Conservation (phyloP, 192 early-diverging fungal species). For the Coemansia sp. region DNA sequence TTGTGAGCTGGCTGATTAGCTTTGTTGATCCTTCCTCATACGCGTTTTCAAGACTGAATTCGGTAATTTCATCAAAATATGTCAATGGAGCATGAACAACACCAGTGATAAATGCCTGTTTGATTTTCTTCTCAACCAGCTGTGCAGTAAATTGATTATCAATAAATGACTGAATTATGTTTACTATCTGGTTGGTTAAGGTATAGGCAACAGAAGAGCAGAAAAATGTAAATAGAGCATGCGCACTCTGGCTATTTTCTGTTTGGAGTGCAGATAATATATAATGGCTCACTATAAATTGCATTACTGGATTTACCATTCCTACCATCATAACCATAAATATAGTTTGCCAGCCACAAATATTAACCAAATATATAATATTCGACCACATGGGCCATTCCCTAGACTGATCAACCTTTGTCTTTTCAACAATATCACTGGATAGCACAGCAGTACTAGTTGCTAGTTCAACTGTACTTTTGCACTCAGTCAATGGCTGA, state of each 20-base stretch:
- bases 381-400: neutral
- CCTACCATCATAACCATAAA: neutral
- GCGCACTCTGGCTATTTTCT: neutral
- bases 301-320: neutral
- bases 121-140: neutral
- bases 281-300: neutral
- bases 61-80: neutral
- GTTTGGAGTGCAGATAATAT: neutral
- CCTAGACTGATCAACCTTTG: neutral
- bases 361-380: neutral
- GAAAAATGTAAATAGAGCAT: neutral
- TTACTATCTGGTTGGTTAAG: neutral
- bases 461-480: neutral
- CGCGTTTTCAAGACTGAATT: neutral
- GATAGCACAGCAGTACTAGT: neutral
- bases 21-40: neutral
- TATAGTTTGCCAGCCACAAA: neutral
- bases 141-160: neutral
- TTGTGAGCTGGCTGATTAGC: neutral
- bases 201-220: neutral
- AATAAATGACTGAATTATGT: neutral
- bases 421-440: neutral
- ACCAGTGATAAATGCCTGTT: neutral
- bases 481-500: neutral
- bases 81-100: neutral